These are phyloP conservation scores for Penicillium steckii DNA, from an alignment of 495 filamentous ascomycete genomes.

Conservation along the genomic window DNA sequence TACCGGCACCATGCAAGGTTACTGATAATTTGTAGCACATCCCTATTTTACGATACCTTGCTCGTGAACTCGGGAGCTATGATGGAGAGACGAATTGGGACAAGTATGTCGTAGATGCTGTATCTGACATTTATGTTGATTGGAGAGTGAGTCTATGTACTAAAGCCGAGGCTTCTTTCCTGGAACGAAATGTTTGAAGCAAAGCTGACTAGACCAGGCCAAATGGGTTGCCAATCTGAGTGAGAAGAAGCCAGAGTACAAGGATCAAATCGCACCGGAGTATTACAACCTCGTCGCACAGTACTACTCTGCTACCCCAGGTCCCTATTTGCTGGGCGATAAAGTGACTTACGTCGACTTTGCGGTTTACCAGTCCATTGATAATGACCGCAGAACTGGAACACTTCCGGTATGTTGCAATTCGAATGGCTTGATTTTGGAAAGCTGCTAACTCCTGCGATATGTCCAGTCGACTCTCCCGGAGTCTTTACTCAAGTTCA, in stretches of 20 bases:
- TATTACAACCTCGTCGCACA: slow-evolving; percentile 27
- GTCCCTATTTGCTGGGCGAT: slow-evolving; percentile 33
- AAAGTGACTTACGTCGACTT: slow-evolving; percentile 35
- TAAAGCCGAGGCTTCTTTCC: too few species aligned
- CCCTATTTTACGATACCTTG: slow-evolving; percentile 41
- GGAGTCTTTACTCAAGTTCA: not conserved
- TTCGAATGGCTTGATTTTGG: not conserved
- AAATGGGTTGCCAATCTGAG: slow-evolving; percentile 26
- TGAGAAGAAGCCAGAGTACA: slow-evolving; percentile 16
- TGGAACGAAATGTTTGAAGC: not conserved
- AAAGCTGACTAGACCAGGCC: slow-evolving; percentile 5
- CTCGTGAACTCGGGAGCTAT: slow-evolving; percentile 35
- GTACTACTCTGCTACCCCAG: slow-evolving; percentile 22
- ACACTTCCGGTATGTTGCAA: slow-evolving; percentile 11
- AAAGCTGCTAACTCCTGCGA: not conserved
- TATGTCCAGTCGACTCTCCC: not conserved
- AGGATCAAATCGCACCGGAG: slow-evolving; percentile 20
- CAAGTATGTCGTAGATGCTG: slow-evolving; percentile 42
- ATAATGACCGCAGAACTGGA: slow-evolving; percentile 25
- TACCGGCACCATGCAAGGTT: not conserved
- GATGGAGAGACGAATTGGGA: slow-evolving; percentile 39
- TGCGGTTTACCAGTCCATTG: slow-evolving; percentile 34
- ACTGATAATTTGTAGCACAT: slow-evolving; percentile 24
- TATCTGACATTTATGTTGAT: slow-evolving; percentile 44
- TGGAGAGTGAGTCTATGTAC: slow-evolving; percentile 29